phyloP scores from a whole-genome alignment of 2,329 filamentous ascomycete species.

The Daldinia sp. region DNA sequence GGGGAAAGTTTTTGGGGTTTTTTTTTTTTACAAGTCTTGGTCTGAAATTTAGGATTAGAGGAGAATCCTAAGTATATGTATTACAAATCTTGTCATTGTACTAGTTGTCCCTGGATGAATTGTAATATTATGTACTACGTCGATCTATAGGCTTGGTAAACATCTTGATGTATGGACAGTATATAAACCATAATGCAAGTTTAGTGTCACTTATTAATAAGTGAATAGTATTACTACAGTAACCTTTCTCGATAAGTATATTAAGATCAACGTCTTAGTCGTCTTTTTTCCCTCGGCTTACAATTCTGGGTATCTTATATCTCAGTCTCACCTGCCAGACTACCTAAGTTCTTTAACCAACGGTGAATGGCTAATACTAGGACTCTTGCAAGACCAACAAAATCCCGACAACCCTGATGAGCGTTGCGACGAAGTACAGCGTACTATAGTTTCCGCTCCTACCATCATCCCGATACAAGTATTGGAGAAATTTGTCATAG shows the following conservation, averaged over 20 bases:
- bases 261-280: not conserved
- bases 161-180: not conserved
- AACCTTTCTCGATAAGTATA: not conserved
- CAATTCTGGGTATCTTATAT: not conserved
- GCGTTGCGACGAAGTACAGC: no score
- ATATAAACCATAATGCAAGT: not conserved
- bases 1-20: no score
- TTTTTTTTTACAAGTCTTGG: not conserved
- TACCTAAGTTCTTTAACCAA: no score
- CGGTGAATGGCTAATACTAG: not conserved
- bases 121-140: not conserved
- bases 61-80: not conserved
- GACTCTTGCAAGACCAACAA: no score
- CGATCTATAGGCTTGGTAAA: not conserved
- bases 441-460: no score
- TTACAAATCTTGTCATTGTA: not conserved
- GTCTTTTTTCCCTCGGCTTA: not conserved
- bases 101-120: not conserved
- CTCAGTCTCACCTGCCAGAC: not conserved
- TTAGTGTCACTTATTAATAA: not conserved
- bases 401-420: no score
- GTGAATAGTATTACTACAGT: not conserved
- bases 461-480: no score
- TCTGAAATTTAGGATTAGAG: not conserved
- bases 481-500: no score